These are phyloP conservation scores for Berkeleyomyces basicola DNA, from an alignment of 2,329 filamentous ascomycete species.

Conservation along the genomic window DNA sequence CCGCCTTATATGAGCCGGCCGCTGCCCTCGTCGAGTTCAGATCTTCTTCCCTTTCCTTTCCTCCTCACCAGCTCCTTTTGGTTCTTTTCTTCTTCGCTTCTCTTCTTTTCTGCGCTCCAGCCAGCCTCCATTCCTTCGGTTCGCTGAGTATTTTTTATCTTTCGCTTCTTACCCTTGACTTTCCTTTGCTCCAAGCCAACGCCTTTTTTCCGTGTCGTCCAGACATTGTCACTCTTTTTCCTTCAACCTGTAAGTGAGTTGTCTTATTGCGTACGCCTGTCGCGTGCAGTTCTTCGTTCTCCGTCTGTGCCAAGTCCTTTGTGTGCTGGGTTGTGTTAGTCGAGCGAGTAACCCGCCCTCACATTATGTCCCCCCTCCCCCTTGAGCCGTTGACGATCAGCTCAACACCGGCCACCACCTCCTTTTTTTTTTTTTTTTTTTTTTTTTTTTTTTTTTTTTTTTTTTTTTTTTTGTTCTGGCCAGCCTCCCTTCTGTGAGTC, in stretches of 20 bases:
- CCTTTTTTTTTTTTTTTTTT: neutral
- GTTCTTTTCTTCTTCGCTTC: constrained; percentile 5
- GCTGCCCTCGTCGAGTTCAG: neutral
- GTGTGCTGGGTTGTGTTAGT: neutral
- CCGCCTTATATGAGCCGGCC: neutral
- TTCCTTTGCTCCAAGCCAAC: neutral
- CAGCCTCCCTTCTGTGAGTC: neutral
- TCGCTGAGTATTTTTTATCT: constrained; percentile 2
- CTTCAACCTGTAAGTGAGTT: constrained; percentile 7
- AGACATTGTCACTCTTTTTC: constrained; percentile 11
- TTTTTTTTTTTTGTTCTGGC: neutral
- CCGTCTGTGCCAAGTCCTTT: neutral
- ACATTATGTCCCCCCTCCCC: neutral
- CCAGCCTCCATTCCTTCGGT: constrained; percentile 10
- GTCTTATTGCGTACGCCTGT: neutral
- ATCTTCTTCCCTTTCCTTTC: neutral
- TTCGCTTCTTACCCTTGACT: constrained; percentile 4
- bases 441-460: neutral
- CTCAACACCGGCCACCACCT: neutral
- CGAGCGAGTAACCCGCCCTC: neutral
- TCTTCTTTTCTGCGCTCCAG: constrained; percentile 2
- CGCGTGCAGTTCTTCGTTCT: neutral
- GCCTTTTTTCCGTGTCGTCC: constrained; percentile 1
- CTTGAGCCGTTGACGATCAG: neutral
- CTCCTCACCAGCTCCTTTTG: constrained; percentile 4